Conservation (phyloP, 371 early-diverging fungal species). For the Apophysomyces sp. region DNA sequence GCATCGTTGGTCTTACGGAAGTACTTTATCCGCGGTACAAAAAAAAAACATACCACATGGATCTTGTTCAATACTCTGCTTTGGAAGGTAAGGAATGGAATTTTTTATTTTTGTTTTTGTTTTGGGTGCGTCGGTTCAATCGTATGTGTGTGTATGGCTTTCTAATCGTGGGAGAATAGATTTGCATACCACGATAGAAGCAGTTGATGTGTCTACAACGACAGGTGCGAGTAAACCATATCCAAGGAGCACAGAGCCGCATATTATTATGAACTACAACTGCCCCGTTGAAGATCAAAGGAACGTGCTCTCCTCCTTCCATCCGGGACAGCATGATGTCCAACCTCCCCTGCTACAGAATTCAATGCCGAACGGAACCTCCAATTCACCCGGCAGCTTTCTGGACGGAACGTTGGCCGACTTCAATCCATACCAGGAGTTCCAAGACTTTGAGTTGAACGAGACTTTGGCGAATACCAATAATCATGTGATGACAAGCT, state of each 20-base stretch:
- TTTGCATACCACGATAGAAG: background rate
- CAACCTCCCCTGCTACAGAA: slow-evolving; percentile 2
- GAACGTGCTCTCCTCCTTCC: slow-evolving; percentile 4
- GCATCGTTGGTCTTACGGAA: background rate
- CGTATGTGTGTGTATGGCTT: background rate
- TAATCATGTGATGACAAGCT: slow-evolving; percentile 1
- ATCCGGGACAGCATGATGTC: background rate
- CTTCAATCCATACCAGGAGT: background rate
- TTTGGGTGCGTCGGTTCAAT: background rate
- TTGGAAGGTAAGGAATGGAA: background rate
- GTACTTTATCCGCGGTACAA: background rate
- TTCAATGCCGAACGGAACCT: background rate
- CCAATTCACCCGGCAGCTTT: background rate
- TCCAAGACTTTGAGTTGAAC: background rate
- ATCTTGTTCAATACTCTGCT: background rate
- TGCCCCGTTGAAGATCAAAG: slow-evolving; percentile 4
- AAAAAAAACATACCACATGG: background rate
- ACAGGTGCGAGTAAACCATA: background rate
- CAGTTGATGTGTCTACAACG: background rate
- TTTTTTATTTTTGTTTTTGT: no score
- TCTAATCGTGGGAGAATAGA: background rate
- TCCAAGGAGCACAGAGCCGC: slow-evolving; percentile 1
- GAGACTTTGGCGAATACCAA: slow-evolving; percentile 1
- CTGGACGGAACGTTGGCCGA: background rate
- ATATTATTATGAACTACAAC: slow-evolving; percentile 2